Base-by-base conservation (phyloP, 2,329 filamentous ascomycete genomes). In the Neonectria neomacrospora region DNA sequence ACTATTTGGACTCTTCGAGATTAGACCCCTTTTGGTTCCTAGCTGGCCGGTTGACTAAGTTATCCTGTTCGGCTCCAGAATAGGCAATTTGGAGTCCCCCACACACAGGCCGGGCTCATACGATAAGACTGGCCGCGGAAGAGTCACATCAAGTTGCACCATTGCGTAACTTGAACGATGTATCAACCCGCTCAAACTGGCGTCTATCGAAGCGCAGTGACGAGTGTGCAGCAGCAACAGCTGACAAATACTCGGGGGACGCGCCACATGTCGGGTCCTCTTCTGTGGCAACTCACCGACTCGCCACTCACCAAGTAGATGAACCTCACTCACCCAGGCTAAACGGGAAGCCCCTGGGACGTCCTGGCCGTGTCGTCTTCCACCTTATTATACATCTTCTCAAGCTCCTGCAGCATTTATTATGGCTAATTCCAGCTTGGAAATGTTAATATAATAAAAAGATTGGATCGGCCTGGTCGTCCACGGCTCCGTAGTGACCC, bases 201-300 rank as follows among this genome's bases (percentile, higher is more conserved):
- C 12, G 18, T 22, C 18, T 23, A 30, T 54, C 14, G 8, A 28
- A 26, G 9, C 16, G 22, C 16, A 18, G 26, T 11, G 51, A 18
- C 14, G 52, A 4, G 22, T 20, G 18, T 32, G 8, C 45, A 48
- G 45, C 16, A 30, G 20, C 10, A 12, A n/a, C 22, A 50, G 45
- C 45, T 50, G 45, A 50, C 45, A 50, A 50, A 47, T 47, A 26
- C 16, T 20, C 26, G 45, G 45, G 26, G 26, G 26, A 50, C 3
- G 26, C 23, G 18, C 23, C 16, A 48, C 23, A 48, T 48, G 9
- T 48, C 30, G 30, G 30, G 23, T n/a, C n/a, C n/a, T n/a, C n/a
- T n/a, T n/a, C n/a, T n/a, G n/a, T n/a, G n/a, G n/a, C n/a, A n/a
- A n/a, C n/a, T n/a, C n/a, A n/a, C n/a, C n/a, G n/a, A n/a, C n/a